Percentiles rank a stretch among this genome's conserved stretches.
phyloP scores from a whole-genome alignment of 106 monocot species.

The Amphibolis antarctica region DNA sequence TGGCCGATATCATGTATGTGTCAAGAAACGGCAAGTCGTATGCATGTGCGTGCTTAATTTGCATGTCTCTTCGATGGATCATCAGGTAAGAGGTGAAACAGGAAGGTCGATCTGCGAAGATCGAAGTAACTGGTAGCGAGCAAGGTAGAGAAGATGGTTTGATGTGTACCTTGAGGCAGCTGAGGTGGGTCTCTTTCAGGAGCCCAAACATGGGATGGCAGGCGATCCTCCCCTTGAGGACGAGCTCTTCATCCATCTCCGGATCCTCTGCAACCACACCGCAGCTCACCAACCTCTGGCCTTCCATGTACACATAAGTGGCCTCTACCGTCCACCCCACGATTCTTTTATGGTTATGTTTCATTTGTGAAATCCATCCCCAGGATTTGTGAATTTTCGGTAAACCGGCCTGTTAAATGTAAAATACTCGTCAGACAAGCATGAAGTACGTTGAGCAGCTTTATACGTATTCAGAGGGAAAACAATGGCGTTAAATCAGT shows the following conservation, averaged over 20 bases:
- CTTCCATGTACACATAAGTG: conserved; percentile 1
- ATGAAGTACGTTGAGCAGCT: neutral
- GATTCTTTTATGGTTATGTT: neutral
- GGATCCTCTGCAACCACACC: neutral
- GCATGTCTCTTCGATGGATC: no score
- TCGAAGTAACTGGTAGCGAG: neutral
- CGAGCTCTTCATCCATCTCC: conserved; percentile 5
- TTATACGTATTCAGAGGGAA: no score
- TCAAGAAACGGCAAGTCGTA: neutral
- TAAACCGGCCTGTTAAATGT: no score
- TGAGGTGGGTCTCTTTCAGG: conserved; percentile 19
- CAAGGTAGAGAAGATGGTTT: neutral
- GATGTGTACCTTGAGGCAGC: conserved; percentile 11
- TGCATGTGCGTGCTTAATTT: no score
- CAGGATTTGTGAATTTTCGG: neutral
- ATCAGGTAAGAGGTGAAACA: neutral
- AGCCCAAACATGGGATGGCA: conserved; percentile 23
- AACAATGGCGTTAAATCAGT: no score
- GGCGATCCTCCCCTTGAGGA: conserved; percentile 12
- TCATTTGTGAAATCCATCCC: neutral
- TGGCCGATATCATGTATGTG: no score
- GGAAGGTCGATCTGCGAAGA: neutral
- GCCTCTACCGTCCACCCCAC: neutral
- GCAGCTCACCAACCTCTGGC: neutral
- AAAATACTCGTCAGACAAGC: no score